A percentile compares a stretch with the other conserved stretches of the same genome.
Evolutionary conservation across 2,329 filamentous ascomycete genomes (phyloP).

Genomic region (Stemphylium beticola): DNA sequence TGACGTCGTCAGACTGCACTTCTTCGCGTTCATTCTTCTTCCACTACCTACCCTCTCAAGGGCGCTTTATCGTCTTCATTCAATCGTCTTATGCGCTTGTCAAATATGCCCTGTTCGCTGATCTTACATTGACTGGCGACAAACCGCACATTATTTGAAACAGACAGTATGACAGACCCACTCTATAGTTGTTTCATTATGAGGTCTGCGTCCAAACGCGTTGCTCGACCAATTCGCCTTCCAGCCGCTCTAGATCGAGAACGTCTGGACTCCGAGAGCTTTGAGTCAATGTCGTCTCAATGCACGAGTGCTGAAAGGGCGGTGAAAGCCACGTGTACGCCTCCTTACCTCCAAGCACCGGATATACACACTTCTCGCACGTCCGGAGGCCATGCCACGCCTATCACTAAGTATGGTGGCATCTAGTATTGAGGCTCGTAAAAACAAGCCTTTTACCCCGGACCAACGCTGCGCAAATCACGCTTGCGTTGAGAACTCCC

Average conservation of each 20-base stretch:
- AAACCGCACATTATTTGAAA: neutral
- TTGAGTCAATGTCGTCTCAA: neutral
- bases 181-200: slow-evolving; percentile 6
- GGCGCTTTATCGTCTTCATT: neutral
- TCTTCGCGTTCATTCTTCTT: neutral
- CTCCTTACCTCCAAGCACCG: neutral
- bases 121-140: neutral
- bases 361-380: slow-evolving; percentile 7
- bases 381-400: neutral
- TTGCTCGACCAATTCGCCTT: neutral
- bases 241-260: neutral
- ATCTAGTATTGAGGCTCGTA: slow-evolving; percentile 1
- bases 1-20: neutral
- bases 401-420: neutral
- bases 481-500: slow-evolving; percentile 14
- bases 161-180: neutral
- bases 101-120: neutral
- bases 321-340: neutral
- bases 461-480: slow-evolving; percentile 15
- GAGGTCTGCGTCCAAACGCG: neutral
- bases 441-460: slow-evolving; percentile 20
- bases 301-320: neutral
- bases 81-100: neutral
- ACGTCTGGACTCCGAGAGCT: neutral
- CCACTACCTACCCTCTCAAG: neutral